Conservation (phyloP, 495 filamentous ascomycete species). For the Hypoxylon trugodes region DNA sequence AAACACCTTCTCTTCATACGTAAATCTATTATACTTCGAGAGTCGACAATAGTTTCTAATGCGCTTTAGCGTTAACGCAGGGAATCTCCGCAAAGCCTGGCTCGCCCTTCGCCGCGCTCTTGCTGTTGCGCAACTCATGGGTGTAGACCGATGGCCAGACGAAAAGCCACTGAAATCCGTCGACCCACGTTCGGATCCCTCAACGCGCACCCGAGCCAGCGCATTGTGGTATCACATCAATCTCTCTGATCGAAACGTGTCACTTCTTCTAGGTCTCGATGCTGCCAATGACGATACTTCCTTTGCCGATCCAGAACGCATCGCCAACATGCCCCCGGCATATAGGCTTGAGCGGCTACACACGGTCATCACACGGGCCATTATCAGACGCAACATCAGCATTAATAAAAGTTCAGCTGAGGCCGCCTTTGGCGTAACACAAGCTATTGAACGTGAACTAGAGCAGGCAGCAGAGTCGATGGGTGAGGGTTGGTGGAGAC, state of each 20-base stretch:
- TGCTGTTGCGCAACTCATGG: conserved; percentile 56
- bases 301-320: conserved; percentile 44
- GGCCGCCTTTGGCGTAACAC: conserved; percentile 45
- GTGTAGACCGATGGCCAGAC: conserved; percentile 44
- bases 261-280: conserved; percentile 54
- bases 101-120: conserved; percentile 52
- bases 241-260: conserved; percentile 45
- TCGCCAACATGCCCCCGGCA: conserved; percentile 36
- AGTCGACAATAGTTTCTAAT: neutral
- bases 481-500: conserved; percentile 51
- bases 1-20: too few species aligned
- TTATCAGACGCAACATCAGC: conserved; percentile 54
- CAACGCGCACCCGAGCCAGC: conserved; percentile 31
- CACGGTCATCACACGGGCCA: conserved; percentile 45
- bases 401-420: conserved; percentile 15
- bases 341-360: conserved; percentile 50
- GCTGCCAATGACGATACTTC: conserved; percentile 46
- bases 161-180: conserved; percentile 44
- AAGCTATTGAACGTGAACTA: conserved; percentile 56
- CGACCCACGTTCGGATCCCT: conserved; percentile 36
- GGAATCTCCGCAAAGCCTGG: conserved; percentile 58
- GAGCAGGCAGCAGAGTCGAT: conserved; percentile 49
- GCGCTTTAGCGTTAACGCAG: conserved; percentile 44
- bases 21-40: too few species aligned
- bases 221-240: conserved; percentile 48